These are phyloP conservation scores for Ceratocystis cacaofunesta DNA, from an alignment of 2,329 filamentous ascomycete genomes.

Conservation along the genomic window DNA sequence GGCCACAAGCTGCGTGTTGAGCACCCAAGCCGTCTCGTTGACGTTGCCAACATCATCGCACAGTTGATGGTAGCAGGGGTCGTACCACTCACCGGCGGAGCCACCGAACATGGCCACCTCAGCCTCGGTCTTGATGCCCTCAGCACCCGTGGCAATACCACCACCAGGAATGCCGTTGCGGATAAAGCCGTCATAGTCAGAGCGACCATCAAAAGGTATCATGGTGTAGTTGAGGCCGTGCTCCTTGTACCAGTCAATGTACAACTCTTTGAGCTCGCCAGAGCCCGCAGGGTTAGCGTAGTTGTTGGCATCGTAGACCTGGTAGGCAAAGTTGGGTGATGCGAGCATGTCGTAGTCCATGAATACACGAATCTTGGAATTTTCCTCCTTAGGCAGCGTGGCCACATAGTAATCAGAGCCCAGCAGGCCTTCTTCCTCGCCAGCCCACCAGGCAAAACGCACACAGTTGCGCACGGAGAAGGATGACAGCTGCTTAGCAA, in stretches of 20 bases:
- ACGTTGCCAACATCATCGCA: conserved; percentile 45
- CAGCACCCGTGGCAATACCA: conserved; percentile 64
- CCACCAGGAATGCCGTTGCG: conserved; percentile 56
- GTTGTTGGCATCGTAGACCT: conserved; percentile 60
- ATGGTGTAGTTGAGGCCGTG: conserved; percentile 52
- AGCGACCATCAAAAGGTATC: conserved; percentile 63
- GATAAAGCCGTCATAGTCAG: conserved; percentile 68
- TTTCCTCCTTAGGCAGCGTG: conserved; percentile 41
- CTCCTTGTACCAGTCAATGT: conserved; percentile 49
- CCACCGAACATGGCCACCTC: conserved; percentile 59
- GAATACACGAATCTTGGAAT: conserved; percentile 47
- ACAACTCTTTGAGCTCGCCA: conserved; percentile 51
- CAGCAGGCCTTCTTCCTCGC: conserved; percentile 50
- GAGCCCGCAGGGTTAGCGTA: conserved; percentile 55
- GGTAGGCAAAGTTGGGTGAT: conserved; percentile 50
- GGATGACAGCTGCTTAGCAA: conserved; percentile 42
- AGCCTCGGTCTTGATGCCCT: conserved; percentile 56
- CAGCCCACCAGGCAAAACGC: conserved; percentile 53
- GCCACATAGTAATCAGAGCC: conserved; percentile 48
- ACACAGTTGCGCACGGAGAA: conserved; percentile 50
- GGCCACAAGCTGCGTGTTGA: conserved; percentile 52
- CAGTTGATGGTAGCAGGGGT: conserved; percentile 47
- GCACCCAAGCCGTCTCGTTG: conserved; percentile 44
- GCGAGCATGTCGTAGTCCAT: conserved; percentile 60
- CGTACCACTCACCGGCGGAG: conserved; percentile 43